Evolutionary conservation across 169 alveolate species (phyloP), one percentile per base, ranked within the genome.

Genomic region (Cryptosporidium andersoni): DNA sequence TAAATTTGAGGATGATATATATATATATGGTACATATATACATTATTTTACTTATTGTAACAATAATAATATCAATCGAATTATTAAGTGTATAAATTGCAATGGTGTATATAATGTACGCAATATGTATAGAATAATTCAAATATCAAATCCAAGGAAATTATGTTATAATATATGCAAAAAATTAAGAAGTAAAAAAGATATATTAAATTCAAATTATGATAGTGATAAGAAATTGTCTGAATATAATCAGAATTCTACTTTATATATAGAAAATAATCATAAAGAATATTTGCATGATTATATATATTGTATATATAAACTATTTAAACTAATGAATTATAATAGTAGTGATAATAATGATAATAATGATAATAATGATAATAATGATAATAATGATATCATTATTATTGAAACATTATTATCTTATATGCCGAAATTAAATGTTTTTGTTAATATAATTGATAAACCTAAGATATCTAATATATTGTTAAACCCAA

Each of bases 1-100:
- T 74, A 43, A 74, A 47, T 74, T 7, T 74, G 36, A 40, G 16
- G 42, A 48, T 45, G 82, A 74, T 4, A 62, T 43, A 9, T 74
- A 74, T 74, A 45, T 74, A 11, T 25, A 37, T 36, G 82, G 82
- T 47, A 43, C 60, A 45, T 56, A 74, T 43, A 74, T 55, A 43
- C 60, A 16, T 36, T 74, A 45, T 45, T 74, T 43, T 55, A 49
- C 51, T 2, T 6, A 58, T 66, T 25, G 8, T 66, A 6, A 81
- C 60, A 11, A 89, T 64, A 34, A 62, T 51, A 40, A 63, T 56
- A 51, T 66, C 66, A 42, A 48, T 65, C 16, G 82, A 74, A 67
- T 88, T 82, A 7, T 14, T 58, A 65, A 80, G 25, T 25, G 25
- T 25, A 25, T 25, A 0, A 25, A 25, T 25, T 25, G 25, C 25